Conservation (phyloP, 345 rosid species). For the Salix brachista region DNA sequence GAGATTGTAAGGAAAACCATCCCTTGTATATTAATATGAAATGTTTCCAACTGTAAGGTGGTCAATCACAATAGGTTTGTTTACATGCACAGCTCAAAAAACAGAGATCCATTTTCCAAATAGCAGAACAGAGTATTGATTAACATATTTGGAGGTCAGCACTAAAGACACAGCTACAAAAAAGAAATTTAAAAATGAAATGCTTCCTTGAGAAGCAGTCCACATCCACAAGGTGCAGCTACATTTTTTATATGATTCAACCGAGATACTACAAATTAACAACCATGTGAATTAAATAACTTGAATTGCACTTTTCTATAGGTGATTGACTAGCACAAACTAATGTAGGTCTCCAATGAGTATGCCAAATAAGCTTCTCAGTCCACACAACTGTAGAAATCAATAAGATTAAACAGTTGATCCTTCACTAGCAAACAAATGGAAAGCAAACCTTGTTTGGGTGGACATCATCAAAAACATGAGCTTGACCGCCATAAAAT, state of each 20-base stretch:
- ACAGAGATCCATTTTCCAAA: not conserved
- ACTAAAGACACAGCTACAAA: not conserved
- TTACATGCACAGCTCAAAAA: not conserved
- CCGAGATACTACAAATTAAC: not conserved
- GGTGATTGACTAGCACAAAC: not conserved
- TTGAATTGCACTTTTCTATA: not conserved
- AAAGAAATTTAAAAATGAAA: too few species aligned
- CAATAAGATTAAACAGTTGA: slow-evolving; percentile 2
- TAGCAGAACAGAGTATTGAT: not conserved
- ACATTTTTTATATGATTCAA: not conserved
- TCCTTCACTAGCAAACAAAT: not conserved
- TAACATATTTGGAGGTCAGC: not conserved
- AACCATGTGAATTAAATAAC: too few species aligned
- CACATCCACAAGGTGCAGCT: not conserved
- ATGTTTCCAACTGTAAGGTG: not conserved
- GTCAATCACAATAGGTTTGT: not conserved
- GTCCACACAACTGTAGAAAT: not conserved
- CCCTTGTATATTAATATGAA: not conserved
- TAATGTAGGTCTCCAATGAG: not conserved
- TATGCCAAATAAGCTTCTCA: slow-evolving; percentile 1
- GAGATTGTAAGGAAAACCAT: not conserved
- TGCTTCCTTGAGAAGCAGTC: not conserved
- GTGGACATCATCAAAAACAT: slow-evolving; percentile 96
- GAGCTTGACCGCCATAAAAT: slow-evolving; percentile 98
- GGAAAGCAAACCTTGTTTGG: slow-evolving; percentile 70